Percentiles rank a stretch among this genome's conserved stretches.
Evolutionary conservation across 2,329 filamentous ascomycete species (phyloP).

Genomic region (Diaporthe longicolla): DNA sequence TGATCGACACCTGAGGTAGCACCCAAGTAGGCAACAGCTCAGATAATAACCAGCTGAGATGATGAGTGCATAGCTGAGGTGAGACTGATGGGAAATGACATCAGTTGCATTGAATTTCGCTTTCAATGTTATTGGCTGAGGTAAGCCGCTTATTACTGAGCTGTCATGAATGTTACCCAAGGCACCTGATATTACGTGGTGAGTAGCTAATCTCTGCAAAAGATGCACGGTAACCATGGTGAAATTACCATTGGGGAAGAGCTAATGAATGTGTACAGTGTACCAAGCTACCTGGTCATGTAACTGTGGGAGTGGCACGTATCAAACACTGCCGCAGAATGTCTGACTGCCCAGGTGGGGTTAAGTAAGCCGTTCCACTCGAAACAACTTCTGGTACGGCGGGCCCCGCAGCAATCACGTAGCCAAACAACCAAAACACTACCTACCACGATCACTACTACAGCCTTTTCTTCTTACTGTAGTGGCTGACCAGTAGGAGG

Average conservation of each 20-base stretch:
- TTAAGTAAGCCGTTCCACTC: conserved; percentile 10
- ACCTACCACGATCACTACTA: neutral
- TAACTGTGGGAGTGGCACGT: neutral
- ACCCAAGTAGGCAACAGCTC: neutral
- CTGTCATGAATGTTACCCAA: neutral
- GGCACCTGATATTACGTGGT: no score
- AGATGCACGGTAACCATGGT: neutral
- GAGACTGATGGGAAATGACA: neutral
- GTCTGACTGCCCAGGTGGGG: neutral
- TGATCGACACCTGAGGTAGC: conserved; percentile 1
- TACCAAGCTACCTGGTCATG: neutral
- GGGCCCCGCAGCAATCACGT: conserved; percentile 9
- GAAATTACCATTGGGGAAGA: conserved; percentile 14
- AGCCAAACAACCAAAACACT: conserved; percentile 1
- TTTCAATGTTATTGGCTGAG: no score
- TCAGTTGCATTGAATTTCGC: neutral
- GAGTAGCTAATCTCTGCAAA: neutral
- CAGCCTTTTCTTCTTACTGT: no score
- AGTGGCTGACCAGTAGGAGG: no score
- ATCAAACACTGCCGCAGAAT: conserved; percentile 1
- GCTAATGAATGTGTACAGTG: conserved; percentile 11
- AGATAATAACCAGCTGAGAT: neutral
- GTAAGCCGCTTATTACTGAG: neutral
- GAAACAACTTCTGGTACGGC: neutral
- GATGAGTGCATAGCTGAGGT: conserved; percentile 13